Percentiles rank a stretch among this genome's conserved stretches.
These are phyloP conservation scores for Leucocoprinus birnbaumii DNA, from an alignment of 768 basidiomycete genomes.

Conservation along the genomic window DNA sequence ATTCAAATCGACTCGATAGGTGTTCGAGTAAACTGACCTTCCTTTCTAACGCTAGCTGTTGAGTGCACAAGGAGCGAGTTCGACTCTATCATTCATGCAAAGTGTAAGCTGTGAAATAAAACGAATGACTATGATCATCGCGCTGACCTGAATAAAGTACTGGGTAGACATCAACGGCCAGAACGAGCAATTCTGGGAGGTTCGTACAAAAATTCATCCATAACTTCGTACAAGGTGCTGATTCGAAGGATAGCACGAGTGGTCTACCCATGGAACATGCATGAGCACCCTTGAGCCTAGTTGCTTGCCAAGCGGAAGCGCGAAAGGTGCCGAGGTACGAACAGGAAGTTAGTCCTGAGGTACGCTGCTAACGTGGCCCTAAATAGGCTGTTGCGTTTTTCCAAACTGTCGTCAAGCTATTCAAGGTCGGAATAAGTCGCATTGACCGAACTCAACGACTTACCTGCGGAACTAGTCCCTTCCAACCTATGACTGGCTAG, in stretches of 20 bases:
- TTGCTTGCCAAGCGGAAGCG: slow-evolving; percentile 60
- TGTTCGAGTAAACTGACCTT: too few relatives aligned
- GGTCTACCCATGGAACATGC: slow-evolving; percentile 66
- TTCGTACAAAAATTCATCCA: slow-evolving; percentile 21
- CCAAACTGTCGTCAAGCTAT: slow-evolving; percentile 53
- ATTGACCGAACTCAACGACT: not conserved
- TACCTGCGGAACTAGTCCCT: slow-evolving; percentile 37
- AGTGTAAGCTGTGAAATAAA: slow-evolving; percentile 21
- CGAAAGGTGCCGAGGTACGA: slow-evolving; percentile 56
- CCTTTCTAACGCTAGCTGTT: slow-evolving; percentile 47
- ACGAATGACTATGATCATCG: not conserved
- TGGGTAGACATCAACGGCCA: slow-evolving; percentile 63
- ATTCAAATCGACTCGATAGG: too few relatives aligned
- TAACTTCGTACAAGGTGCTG: not conserved
- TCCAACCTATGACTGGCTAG: slow-evolving; percentile 74
- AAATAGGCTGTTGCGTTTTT: slow-evolving; percentile 66
- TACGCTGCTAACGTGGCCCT: not conserved
- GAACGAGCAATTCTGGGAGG: slow-evolving; percentile 70
- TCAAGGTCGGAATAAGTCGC: slow-evolving; percentile 35
- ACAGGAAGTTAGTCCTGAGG: not conserved
- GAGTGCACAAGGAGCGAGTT: slow-evolving; percentile 50
- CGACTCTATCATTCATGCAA: slow-evolving; percentile 59
- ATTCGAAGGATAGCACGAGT: slow-evolving; percentile 51
- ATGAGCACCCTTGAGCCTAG: slow-evolving; percentile 54
- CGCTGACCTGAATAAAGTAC: slow-evolving; percentile 30